Base-by-base conservation (phyloP, 768 basidiomycete species). In the Boletus patriciae region DNA sequence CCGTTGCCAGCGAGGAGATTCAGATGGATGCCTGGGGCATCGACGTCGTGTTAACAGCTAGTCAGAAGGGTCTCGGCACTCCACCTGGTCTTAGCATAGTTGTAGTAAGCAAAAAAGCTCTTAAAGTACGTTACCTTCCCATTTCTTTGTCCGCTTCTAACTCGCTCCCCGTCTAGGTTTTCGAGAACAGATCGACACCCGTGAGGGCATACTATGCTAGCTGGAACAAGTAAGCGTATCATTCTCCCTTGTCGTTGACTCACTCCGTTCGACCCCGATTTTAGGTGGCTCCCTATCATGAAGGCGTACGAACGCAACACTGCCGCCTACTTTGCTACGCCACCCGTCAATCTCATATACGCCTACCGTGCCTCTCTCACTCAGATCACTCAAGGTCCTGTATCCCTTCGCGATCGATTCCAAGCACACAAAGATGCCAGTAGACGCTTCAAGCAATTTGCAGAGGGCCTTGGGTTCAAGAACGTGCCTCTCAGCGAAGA, bases 1-100 rank as follows among this genome's bases (percentile, higher is more conserved):
- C 94, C 2, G 94, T 98, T 16, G 97, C 92, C 6, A 92, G 88
- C 63, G 97, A 98, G 71, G 94, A 98, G 70, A 94, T 99, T 65
- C 84, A 80, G 44, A 90, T 97, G 79, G 97, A 98, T 64, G 87
- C 83, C 3, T 98, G 97, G 97, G 86, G 81, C 25, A 78, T 98
- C 51, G 97, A 99, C 63, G 85, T 94, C 37, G 88, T 98, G 25
- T 63, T 95, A 41, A 83, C 87, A 16, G 94, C 92, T 11, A 87
- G 85, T 55, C 94, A 96, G 73, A 97, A 97, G 70, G 97, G 96
- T 40, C 84, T 99, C 21, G 89, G 94, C 31, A 84, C 88, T 0
- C 97, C 97, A 3, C 96, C 97, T 9, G 97, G 97, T 36, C 79
- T 99, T 27, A 91, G 91, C 67, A 85, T 99, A 62, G 73, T 96